Conservation (phyloP, 2,329 filamentous ascomycete species). For the Helotiales sp. region DNA sequence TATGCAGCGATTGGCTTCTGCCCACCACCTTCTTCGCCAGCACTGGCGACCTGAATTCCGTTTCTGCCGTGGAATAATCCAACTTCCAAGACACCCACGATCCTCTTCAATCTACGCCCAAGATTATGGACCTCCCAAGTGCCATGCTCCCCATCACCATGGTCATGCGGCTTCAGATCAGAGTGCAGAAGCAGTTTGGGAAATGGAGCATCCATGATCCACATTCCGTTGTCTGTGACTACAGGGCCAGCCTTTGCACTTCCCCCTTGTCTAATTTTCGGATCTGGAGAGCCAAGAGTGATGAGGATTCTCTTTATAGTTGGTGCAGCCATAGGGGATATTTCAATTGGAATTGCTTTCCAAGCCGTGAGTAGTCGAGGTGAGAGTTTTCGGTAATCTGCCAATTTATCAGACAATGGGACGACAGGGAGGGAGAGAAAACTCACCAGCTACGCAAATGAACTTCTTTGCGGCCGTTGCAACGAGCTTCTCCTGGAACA, state of each 20-base stretch:
- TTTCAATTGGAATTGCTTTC: constrained; percentile 90
- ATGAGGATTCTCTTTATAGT: constrained; percentile 76
- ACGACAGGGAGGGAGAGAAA: background rate
- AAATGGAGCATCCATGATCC: constrained; percentile 93
- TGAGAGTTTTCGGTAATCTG: constrained; percentile 90
- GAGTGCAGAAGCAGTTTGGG: constrained; percentile 67
- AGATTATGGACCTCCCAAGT: constrained; percentile 81
- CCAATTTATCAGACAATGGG: constrained; percentile 14
- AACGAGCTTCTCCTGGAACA: constrained; percentile 97
- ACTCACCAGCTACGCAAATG: constrained; percentile 79
- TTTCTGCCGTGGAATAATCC: constrained; percentile 87
- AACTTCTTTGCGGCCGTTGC: constrained; percentile 84
- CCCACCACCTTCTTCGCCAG: constrained; percentile 67
- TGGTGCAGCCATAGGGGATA: constrained; percentile 81
- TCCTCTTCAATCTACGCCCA: constrained; percentile 74
- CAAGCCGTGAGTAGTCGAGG: constrained; percentile 74
- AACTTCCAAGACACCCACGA: constrained; percentile 88
- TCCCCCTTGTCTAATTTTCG: constrained; percentile 73
- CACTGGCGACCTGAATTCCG: constrained; percentile 69
- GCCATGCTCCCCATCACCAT: constrained; percentile 64
- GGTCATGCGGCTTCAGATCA: constrained; percentile 51
- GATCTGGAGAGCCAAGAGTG: constrained; percentile 72
- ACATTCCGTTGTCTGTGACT: constrained; percentile 84
- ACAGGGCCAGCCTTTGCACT: constrained; percentile 82
- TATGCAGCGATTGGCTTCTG: constrained; percentile 94